These are phyloP conservation scores for Paramecium tetraurelia DNA, from an alignment of 73 alveolate genomes.

Conservation along the genomic window DNA sequence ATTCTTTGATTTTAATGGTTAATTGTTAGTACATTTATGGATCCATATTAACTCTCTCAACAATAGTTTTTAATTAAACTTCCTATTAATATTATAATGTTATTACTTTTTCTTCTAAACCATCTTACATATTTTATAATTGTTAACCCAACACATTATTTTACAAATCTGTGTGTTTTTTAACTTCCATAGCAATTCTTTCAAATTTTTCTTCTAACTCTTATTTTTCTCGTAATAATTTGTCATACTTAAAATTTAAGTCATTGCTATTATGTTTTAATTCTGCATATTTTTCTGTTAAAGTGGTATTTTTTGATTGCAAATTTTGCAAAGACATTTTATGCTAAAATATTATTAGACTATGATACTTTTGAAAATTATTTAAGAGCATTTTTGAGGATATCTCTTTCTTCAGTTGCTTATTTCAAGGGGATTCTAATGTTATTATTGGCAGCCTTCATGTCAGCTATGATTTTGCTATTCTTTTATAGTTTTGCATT, in stretches of 20 bases:
- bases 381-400: slow-evolving; percentile 62
- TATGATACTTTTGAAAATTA: slow-evolving; percentile 50
- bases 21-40: slow-evolving; percentile 69
- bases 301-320: slow-evolving; percentile 65
- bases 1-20: slow-evolving; percentile 77
- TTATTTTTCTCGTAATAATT: slow-evolving; percentile 68
- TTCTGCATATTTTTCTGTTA: slow-evolving; percentile 68
- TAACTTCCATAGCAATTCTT: slow-evolving; percentile 61
- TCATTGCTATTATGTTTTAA: slow-evolving; percentile 71
- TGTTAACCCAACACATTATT: slow-evolving; percentile 20
- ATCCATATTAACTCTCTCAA: slow-evolving; percentile 72
- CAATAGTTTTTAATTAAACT: slow-evolving; percentile 68
- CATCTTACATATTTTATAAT: slow-evolving; percentile 34
- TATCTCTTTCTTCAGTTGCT: slow-evolving; percentile 67
- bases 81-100: slow-evolving; percentile 53
- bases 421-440: slow-evolving; percentile 72
- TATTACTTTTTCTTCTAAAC: slow-evolving; percentile 27
- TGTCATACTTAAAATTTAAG: slow-evolving; percentile 71
- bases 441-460: slow-evolving; percentile 65
- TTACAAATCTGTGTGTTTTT: slow-evolving; percentile 57
- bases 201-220: slow-evolving; percentile 75
- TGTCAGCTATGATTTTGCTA: slow-evolving; percentile 69
- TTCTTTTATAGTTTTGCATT: slow-evolving; percentile 67
- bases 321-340: slow-evolving; percentile 76
- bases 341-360: slow-evolving; percentile 54